These are phyloP conservation scores for Poteriospumella lacustris DNA, from an alignment of 108 stramenopile species.

Conservation along the genomic window DNA sequence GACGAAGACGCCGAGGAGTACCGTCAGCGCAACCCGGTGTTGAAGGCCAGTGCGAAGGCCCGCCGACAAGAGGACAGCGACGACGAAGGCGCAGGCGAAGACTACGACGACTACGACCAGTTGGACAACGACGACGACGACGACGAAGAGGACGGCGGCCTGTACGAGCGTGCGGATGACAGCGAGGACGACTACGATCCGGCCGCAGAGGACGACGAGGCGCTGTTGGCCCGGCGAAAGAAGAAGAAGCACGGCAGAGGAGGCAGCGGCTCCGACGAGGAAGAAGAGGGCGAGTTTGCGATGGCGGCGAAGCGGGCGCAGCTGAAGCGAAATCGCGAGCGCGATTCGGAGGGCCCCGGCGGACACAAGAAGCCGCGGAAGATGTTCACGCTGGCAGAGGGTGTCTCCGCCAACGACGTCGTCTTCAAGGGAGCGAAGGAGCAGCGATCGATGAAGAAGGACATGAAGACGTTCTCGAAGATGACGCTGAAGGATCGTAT, in stretches of 20 bases:
- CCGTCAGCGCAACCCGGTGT: constrained; percentile 83
- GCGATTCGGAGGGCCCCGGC: not conserved
- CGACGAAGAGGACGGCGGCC: not conserved
- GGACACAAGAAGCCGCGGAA: no score
- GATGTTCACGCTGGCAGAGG: constrained; percentile 11
- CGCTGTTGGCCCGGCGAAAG: not conserved
- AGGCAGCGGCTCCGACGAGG: not conserved
- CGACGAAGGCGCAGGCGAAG: constrained; percentile 43
- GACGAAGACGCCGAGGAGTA: constrained; percentile 87
- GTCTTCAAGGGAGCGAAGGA: not conserved
- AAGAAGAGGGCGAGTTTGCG: not conserved
- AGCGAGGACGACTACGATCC: constrained; percentile 37
- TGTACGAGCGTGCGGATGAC: no score
- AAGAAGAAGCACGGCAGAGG: not conserved
- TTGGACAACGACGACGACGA: constrained; percentile 2
- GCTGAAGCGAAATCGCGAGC: not conserved
- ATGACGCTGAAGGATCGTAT: not conserved
- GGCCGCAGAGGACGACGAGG: constrained; percentile 31
- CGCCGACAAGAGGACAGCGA: constrained; percentile 57
- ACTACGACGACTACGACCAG: constrained; percentile 31
- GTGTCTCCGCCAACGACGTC: not conserved
- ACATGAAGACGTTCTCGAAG: not conserved
- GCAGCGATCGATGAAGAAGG: not conserved
- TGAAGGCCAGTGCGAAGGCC: constrained; percentile 61
- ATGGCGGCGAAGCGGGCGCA: not conserved